Conservation (phyloP, 1,284 basidiomycete species). For the Pyrrhoderma lamaoense region DNA sequence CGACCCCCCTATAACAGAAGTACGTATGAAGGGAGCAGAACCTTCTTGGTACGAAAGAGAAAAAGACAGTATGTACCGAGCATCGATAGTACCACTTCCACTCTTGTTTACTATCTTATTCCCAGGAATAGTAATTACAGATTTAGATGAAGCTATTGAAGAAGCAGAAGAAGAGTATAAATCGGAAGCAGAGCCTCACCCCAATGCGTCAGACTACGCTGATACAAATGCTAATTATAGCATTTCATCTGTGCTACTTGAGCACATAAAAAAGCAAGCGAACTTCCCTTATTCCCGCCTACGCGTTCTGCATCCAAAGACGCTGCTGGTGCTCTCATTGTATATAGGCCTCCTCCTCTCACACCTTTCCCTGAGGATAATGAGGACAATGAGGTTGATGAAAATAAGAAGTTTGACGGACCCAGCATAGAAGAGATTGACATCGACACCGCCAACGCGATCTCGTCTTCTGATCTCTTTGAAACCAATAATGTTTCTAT, state of each 20-base stretch:
- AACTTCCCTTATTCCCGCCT: slow-evolving; percentile 4
- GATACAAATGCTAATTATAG: slow-evolving; percentile 18
- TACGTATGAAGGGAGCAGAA: slow-evolving; percentile 17
- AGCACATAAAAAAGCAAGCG: slow-evolving; percentile 15
- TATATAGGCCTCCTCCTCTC: slow-evolving; percentile 13
- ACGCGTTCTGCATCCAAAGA: neutral
- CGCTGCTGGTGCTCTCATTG: slow-evolving; percentile 7
- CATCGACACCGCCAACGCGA: neutral
- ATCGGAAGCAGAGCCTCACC: slow-evolving; percentile 16
- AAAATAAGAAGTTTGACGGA: neutral
- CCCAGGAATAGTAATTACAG: slow-evolving; percentile 18
- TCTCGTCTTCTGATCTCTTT: slow-evolving; percentile 1
- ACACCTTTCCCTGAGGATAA: slow-evolving; percentile 4
- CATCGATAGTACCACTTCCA: neutral
- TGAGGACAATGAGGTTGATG: too few relatives aligned
- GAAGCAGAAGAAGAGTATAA: slow-evolving; percentile 18
- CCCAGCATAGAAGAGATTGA: slow-evolving; percentile 9
- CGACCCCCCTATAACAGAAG: slow-evolving; percentile 7
- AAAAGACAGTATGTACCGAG: slow-evolving; percentile 14
- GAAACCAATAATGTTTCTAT: slow-evolving; percentile 1
- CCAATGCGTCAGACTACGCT: slow-evolving; percentile 12
- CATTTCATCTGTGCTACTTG: slow-evolving; percentile 15
- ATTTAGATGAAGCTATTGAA: slow-evolving; percentile 12
- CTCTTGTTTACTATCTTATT: neutral
- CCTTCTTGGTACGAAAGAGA: slow-evolving; percentile 18